phyloP scores from a whole-genome alignment of 1,139 yeast genomes.

The Casaregolazyma suthepensis region DNA sequence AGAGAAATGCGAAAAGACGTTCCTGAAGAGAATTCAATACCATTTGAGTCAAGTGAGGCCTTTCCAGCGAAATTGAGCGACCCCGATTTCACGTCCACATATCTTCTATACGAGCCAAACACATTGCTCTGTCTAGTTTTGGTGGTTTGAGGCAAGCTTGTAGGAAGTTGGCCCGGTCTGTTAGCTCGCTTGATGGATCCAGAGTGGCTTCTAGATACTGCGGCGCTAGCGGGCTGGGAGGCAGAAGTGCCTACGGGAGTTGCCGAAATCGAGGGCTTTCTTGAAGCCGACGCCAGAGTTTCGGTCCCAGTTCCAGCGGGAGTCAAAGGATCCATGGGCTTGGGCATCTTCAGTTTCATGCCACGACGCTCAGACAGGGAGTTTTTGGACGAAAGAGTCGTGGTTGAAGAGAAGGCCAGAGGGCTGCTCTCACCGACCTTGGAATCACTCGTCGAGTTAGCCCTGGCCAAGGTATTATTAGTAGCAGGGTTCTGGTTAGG shows the following conservation, averaged over 20 bases:
- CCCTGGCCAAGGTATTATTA: constrained; percentile 1
- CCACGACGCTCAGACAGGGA: constrained; percentile 33
- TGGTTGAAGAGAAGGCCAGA: constrained; percentile 11
- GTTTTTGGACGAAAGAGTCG: constrained; percentile 15
- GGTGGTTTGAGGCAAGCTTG: constrained; percentile 5
- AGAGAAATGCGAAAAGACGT: constrained; percentile 79
- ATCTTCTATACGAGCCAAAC: constrained; percentile 79
- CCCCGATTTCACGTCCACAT: constrained; percentile 87
- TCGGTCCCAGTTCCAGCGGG: neutral
- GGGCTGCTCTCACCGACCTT: constrained; percentile 3
- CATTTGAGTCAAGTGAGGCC: constrained; percentile 85
- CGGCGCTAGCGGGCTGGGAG: neutral
- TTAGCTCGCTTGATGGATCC: constrained; percentile 5
- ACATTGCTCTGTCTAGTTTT: constrained; percentile 1
- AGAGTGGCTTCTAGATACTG: neutral
- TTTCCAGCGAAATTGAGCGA: constrained; percentile 88
- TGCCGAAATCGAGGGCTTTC: neutral
- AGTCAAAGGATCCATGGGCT: neutral
- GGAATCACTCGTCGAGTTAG: constrained; percentile 6
- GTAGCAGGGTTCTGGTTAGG: neutral
- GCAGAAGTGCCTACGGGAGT: neutral
- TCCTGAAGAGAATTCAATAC: constrained; percentile 86
- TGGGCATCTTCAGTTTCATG: constrained; percentile 9
- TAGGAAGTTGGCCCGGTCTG: constrained; percentile 10
- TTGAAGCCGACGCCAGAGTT: neutral